Evolutionary conservation across 2,329 filamentous ascomycete species (phyloP).

Genomic region (Xylaria multiplex): DNA sequence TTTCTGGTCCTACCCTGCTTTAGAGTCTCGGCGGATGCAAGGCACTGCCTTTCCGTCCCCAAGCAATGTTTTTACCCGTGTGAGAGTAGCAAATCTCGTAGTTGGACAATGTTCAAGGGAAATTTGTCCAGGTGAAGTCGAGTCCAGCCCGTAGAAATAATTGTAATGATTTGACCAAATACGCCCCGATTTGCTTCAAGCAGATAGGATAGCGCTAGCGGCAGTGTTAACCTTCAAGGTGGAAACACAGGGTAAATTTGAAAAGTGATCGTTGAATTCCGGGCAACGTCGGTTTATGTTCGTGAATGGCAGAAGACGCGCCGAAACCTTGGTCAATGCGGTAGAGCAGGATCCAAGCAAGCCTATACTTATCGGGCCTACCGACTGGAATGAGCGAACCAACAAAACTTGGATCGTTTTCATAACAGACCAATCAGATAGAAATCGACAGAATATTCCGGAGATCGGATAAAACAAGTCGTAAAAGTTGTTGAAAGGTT

Average conservation of each 20-base stretch:
- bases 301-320: constrained; percentile 38
- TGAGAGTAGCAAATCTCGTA: constrained; percentile 21
- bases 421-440: constrained; percentile 48
- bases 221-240: constrained; percentile 55
- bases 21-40: constrained; percentile 33
- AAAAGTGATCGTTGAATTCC: constrained; percentile 30
- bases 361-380: constrained; percentile 29
- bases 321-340: constrained; percentile 23
- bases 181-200: constrained; percentile 58
- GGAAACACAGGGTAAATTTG: constrained; percentile 45
- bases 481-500: constrained; percentile 43
- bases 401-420: constrained; percentile 48
- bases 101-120: constrained; percentile 30
- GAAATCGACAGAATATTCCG: constrained; percentile 45
- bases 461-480: constrained; percentile 45
- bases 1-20: constrained; percentile 28
- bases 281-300: constrained; percentile 28
- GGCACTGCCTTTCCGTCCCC: constrained; percentile 44
- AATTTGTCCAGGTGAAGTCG: constrained; percentile 46
- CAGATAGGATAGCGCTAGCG: constrained; percentile 52
- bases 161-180: constrained; percentile 39
- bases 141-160: constrained; percentile 58
- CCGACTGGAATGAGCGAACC: constrained; percentile 55
- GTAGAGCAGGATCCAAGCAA: constrained; percentile 27
- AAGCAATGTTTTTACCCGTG: constrained; percentile 29